Evolutionary conservation across 192 early-diverging fungal genomes (phyloP).

Genomic region (Kappamyces sp.): DNA sequence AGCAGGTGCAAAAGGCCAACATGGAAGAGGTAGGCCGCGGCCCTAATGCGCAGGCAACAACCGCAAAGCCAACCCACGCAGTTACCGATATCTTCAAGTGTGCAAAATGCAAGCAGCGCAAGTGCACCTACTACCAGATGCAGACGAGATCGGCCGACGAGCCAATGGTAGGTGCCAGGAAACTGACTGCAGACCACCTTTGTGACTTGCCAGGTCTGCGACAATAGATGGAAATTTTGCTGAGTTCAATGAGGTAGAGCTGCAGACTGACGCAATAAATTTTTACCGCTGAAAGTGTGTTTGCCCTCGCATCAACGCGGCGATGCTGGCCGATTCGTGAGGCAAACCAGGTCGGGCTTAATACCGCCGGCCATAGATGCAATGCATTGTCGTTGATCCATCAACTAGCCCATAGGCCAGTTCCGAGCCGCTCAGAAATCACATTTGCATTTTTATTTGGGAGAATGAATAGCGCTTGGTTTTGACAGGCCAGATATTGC

Average conservation of each 20-base stretch:
- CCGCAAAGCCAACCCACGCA: conserved; percentile 65
- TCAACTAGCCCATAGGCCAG: no score
- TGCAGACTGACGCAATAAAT: no score
- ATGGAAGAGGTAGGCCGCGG: conserved; percentile 72
- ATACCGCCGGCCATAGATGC: no score
- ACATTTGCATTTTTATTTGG: no score
- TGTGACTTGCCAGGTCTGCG: conserved; percentile 84
- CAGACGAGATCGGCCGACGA: conserved; percentile 97
- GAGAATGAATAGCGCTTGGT: no score
- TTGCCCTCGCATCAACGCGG: no score
- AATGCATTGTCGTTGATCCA: no score
- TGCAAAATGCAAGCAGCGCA: conserved; percentile 84
- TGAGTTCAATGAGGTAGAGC: neutral
- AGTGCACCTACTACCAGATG: conserved; percentile 90
- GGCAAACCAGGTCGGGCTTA: no score
- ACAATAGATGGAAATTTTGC: conserved; percentile 77
- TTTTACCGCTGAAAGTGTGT: no score
- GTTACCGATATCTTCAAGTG: conserved; percentile 93
- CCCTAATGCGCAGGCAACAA: conserved; percentile 18
- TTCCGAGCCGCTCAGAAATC: no score
- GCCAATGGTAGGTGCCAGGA: conserved; percentile 63
- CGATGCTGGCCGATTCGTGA: no score
- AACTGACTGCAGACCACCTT: conserved; percentile 63
- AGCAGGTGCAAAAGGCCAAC: conserved; percentile 62
- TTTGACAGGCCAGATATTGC: no score